Base-by-base conservation (phyloP, 169 alveolate species). In the Eimeria acervulina region DNA sequence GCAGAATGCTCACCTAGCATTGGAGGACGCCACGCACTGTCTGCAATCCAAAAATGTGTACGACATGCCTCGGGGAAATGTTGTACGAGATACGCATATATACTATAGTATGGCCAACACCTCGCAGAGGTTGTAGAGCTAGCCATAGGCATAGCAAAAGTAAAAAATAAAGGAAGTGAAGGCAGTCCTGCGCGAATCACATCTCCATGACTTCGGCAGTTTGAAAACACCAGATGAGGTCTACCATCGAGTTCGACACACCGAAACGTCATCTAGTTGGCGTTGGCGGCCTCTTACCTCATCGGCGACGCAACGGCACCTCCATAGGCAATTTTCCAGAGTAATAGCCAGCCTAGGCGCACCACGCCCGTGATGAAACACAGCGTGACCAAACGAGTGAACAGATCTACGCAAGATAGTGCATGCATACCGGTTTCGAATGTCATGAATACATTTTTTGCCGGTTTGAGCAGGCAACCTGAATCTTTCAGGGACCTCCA, bases 1-100 rank as follows among this genome's bases (percentile, higher is more conserved):
- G 21, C n/a, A n/a, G n/a, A n/a, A n/a, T 7, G 36, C 19, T n/a
- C 74, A 23, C 74, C 44, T 31, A 13, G 40, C 78, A 10, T 12
- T 68, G 80, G 7, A 40, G 76, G 80, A n/a, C 80, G 23, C 13
- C 80, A 68, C 80, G 26, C 21, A 68, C 80, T 68, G 80, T 31
- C 80, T 68, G 80, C 15, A 31, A 31, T 68, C n/a, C 42, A 31
- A 19, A 68, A 68, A 17, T 68, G 0, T 68, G 21, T 26, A 31
- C 23, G 21, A 68, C 12, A 10, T 44, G 31, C 31, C 21, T 19
- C 78, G 23, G 1, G 44, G 44, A 31, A 6, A 10, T 68, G 33
- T n/a, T n/a, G 78, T 31, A 31, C 78, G 2, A n/a, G 31, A 31
- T 5, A 31, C 40, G 36, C 26, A 19, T 61, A 10, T 26, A 26